These are phyloP conservation scores for Hypericum androsaemum DNA, from an alignment of 345 rosid species.

Conservation along the genomic window DNA sequence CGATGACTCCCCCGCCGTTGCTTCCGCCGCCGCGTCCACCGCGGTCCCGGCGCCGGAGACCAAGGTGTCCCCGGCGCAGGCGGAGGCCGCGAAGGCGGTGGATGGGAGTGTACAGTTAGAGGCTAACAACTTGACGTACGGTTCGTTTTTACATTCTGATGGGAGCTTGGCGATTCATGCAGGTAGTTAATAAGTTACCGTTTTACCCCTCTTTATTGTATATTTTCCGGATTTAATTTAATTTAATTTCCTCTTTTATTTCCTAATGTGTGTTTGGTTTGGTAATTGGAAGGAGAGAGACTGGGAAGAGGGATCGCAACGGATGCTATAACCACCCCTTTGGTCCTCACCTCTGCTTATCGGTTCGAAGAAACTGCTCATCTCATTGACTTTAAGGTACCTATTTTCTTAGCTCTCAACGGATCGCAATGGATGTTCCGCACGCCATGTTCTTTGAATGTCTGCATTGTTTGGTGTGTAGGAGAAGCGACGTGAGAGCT, in stretches of 20 bases:
- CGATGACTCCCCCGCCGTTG: slow-evolving; percentile 38
- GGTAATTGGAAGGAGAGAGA: slow-evolving; percentile 54
- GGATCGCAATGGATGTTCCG: not conserved
- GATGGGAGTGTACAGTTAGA: slow-evolving; percentile 34
- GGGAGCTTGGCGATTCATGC: slow-evolving; percentile 92
- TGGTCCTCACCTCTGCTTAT: slow-evolving; percentile 87
- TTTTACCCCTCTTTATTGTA: not conserved
- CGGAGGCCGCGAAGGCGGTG: slow-evolving; percentile 29
- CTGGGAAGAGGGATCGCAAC: slow-evolving; percentile 92
- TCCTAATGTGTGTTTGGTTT: not conserved
- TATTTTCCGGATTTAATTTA: not conserved
- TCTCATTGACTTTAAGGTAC: slow-evolving; percentile 90
- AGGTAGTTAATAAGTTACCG: slow-evolving; percentile 30
- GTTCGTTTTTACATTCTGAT: slow-evolving; percentile 70
- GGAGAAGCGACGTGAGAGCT: slow-evolving; percentile 81
- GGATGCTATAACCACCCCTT: slow-evolving; percentile 95
- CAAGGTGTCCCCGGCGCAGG: slow-evolving; percentile 28
- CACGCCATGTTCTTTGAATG: not conserved
- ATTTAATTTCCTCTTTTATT: slow-evolving; percentile 4
- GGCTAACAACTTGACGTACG: slow-evolving; percentile 17
- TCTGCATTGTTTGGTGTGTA: slow-evolving; percentile 17
- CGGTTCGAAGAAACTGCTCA: slow-evolving; percentile 80
- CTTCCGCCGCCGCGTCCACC: slow-evolving; percentile 32
- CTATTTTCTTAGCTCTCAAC: not conserved
- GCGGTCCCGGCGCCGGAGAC: slow-evolving; percentile 34